These are phyloP conservation scores for Lenzites betulinus DNA, from an alignment of 768 basidiomycete genomes.

Conservation along the genomic window DNA sequence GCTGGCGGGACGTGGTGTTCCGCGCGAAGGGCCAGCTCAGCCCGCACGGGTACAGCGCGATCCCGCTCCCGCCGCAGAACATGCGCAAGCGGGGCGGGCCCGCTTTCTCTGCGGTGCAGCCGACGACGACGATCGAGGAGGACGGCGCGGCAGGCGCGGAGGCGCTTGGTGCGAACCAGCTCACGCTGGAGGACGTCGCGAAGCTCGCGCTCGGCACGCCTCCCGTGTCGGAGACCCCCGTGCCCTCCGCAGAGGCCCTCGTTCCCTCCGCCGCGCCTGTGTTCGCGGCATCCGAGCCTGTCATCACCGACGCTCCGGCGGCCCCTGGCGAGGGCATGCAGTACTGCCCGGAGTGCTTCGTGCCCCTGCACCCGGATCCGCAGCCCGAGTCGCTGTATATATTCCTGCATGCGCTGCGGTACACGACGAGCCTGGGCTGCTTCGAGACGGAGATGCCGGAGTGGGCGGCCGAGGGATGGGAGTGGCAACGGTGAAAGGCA, in stretches of 20 bases:
- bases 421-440: conserved; percentile 78
- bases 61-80: conserved; percentile 62
- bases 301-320: conserved; percentile 17
- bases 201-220: conserved; percentile 23
- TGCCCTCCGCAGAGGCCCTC: conserved; percentile 14
- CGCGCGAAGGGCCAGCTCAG: conserved; percentile 64
- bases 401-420: conserved; percentile 89
- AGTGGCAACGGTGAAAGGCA: conserved; percentile 48
- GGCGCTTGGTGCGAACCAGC: conserved; percentile 35
- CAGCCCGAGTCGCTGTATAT: conserved; percentile 91
- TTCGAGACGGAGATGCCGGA: conserved; percentile 87
- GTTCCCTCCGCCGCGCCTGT: conserved; percentile 38
- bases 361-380: conserved; percentile 93
- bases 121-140: background rate
- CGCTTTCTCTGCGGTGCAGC: conserved; percentile 11
- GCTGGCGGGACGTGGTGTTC: conserved; percentile 86
- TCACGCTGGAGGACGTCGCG: conserved; percentile 52
- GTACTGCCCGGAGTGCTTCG: conserved; percentile 90
- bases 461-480: conserved; percentile 81
- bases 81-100: conserved; percentile 60
- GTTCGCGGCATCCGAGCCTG: conserved; percentile 7
- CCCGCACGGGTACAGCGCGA: conserved; percentile 39
- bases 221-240: conserved; percentile 8
- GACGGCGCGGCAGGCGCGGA: background rate
- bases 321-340: conserved; percentile 29